Percentiles rank a stretch among this genome's conserved stretches.
These are phyloP conservation scores for Carex cristatella DNA, from an alignment of 176 grass and related monocot genomes.

Conservation along the genomic window DNA sequence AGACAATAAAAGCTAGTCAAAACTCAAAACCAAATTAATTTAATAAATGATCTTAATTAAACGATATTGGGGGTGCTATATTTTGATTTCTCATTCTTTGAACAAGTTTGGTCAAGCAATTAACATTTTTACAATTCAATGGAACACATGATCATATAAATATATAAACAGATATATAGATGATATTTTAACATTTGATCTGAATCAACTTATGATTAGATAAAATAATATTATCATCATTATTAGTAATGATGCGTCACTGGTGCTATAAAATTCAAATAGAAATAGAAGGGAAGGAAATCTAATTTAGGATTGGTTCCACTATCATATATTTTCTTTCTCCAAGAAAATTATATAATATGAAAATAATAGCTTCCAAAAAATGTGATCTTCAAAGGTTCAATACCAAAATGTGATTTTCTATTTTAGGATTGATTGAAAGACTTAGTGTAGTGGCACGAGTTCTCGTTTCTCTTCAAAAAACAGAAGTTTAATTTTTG, in stretches of 20 bases:
- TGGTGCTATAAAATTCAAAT: neutral
- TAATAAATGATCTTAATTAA: neutral
- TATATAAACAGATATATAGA: neutral
- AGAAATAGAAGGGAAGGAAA: neutral
- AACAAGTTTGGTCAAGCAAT: neutral
- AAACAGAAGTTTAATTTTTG: no score
- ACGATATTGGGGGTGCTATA: neutral
- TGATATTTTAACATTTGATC: neutral
- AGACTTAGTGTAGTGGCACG: no score
- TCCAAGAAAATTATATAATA: neutral
- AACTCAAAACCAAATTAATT: neutral
- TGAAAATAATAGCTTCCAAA: neutral
- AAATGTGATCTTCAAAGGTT: neutral
- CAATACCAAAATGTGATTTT: no score
- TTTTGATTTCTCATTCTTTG: neutral
- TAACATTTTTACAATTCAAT: neutral
- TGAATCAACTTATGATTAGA: neutral
- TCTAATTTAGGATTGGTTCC: neutral
- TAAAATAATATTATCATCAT: neutral
- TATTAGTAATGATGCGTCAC: neutral
- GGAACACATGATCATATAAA: neutral
- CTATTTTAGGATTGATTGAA: no score
- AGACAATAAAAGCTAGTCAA: neutral
- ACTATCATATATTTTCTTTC: neutral
- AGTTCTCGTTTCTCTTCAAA: no score